A percentile compares a stretch with the other conserved stretches of the same genome.
phyloP scores from a whole-genome alignment of 805 yeast genomes.

The Saturnispora quitensis region DNA sequence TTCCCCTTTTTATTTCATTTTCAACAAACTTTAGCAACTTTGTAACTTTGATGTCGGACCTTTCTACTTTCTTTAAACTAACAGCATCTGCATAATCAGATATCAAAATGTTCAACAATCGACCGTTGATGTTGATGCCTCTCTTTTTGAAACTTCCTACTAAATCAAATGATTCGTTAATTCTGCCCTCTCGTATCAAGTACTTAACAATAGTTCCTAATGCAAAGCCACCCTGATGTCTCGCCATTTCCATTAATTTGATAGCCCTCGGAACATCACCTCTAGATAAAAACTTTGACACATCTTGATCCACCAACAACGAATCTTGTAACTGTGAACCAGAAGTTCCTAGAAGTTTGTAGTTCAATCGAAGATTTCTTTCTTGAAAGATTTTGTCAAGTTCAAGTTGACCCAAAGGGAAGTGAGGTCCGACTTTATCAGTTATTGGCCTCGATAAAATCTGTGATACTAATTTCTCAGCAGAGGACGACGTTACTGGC shows the following conservation, averaged over 20 bases:
- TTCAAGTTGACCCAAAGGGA: constrained; percentile 21
- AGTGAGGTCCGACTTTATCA: constrained; percentile 19
- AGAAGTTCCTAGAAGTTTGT: constrained; percentile 49
- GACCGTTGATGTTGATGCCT: constrained; percentile 45
- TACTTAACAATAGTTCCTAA: constrained; percentile 54
- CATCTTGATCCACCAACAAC: constrained; percentile 44
- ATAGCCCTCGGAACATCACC: constrained; percentile 45
- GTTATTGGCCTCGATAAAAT: constrained; percentile 16
- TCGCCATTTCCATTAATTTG: constrained; percentile 19
- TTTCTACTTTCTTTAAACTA: not conserved
- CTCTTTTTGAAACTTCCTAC: constrained; percentile 52
- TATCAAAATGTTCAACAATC: constrained; percentile 38
- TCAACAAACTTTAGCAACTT: constrained; percentile 27
- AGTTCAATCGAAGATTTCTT: constrained; percentile 36
- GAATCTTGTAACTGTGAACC: constrained; percentile 53
- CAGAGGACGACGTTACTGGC: constrained; percentile 23
- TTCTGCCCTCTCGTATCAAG: constrained; percentile 34
- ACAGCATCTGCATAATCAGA: constrained; percentile 31
- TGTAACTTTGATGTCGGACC: constrained; percentile 26
- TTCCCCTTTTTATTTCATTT: constrained; percentile 22
- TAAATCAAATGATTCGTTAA: constrained; percentile 41
- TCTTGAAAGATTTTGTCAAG: constrained; percentile 18
- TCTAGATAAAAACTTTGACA: constrained; percentile 39
- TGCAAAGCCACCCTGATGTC: constrained; percentile 43
- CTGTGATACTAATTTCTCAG: constrained; percentile 18